Conservation (phyloP, 2,329 filamentous ascomycete genomes). For the Verticillium tricorpus region DNA sequence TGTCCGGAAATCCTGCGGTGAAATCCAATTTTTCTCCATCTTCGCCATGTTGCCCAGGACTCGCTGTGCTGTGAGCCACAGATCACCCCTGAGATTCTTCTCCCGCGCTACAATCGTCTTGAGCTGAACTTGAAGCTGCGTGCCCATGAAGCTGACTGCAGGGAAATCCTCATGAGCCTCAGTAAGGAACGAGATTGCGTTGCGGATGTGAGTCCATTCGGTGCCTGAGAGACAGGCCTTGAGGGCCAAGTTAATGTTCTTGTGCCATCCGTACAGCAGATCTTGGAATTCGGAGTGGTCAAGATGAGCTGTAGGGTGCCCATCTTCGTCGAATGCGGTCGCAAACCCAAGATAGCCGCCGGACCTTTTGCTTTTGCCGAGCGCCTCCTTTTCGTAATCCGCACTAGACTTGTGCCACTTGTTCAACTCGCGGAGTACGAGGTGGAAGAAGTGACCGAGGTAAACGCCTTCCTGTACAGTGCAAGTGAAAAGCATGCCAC, state of each 20-base stretch:
- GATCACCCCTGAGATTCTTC: conserved; percentile 58
- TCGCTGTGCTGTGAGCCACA: conserved; percentile 69
- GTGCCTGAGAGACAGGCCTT: conserved; percentile 75
- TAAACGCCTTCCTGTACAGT: conserved; percentile 90
- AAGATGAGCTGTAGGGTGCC: conserved; percentile 66
- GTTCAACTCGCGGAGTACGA: conserved; percentile 73
- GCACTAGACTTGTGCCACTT: conserved; percentile 63
- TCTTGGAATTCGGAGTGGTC: conserved; percentile 84
- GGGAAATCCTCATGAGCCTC: conserved; percentile 79
- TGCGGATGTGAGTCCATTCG: conserved; percentile 97
- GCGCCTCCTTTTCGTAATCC: conserved; percentile 78
- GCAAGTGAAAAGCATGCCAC: conserved; percentile 80
- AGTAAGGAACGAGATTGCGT: conserved; percentile 87
- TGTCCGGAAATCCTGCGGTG: conserved; percentile 68
- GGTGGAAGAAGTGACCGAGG: conserved; percentile 84
- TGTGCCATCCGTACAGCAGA: conserved; percentile 86
- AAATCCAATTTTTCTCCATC: conserved; percentile 63
- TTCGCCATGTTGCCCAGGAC: conserved; percentile 66
- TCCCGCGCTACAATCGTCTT: conserved; percentile 63
- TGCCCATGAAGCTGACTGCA: conserved; percentile 82
- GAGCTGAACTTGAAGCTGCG: conserved; percentile 58
- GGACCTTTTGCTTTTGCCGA: conserved; percentile 48
- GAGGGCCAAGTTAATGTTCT: conserved; percentile 71
- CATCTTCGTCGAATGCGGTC: conserved; percentile 64
- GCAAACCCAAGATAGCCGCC: conserved; percentile 63